Conservation (phyloP, 495 filamentous ascomycete genomes). For the Penicillium longicatenatum region DNA sequence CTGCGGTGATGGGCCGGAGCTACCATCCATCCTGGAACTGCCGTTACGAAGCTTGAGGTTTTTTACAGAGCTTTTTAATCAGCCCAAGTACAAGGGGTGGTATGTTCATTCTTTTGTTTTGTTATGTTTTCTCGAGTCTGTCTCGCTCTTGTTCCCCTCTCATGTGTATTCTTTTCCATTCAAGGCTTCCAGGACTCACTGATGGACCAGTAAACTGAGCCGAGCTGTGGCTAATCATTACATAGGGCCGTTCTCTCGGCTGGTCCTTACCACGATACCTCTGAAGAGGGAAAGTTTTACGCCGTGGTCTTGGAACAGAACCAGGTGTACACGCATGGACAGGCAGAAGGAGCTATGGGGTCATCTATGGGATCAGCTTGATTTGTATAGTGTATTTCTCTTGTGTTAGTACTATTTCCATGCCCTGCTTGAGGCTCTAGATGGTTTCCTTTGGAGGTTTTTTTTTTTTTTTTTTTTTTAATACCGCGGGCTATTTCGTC, state of each 20-base stretch:
- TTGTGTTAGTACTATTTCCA: background rate
- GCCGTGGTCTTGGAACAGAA: conserved; percentile 45
- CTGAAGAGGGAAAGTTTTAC: conserved; percentile 46
- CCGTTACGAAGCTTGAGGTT: conserved; percentile 40
- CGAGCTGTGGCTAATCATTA: conserved; percentile 5
- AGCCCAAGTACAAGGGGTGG: conserved; percentile 49
- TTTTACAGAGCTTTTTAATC: conserved; percentile 51
- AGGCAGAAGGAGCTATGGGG: background rate
- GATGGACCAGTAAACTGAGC: too few relatives aligned
- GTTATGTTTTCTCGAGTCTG: conserved; percentile 5
- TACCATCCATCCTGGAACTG: conserved; percentile 42
- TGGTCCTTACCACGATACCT: conserved; percentile 44
- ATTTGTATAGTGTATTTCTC: conserved; percentile 1
- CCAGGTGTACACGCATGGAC: background rate
- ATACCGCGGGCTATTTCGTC: background rate
- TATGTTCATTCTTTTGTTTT: conserved; percentile 26
- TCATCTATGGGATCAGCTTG: background rate
- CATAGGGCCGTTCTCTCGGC: conserved; percentile 41
- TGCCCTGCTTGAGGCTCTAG: background rate
- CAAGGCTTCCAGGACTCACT: too few relatives aligned
- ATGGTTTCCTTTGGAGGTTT: background rate
- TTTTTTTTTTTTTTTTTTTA: background rate
- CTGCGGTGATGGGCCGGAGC: conserved; percentile 38
- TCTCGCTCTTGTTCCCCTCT: conserved; percentile 12
- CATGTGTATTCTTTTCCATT: background rate